phyloP scores from a whole-genome alignment of 2,329 filamentous ascomycete genomes.

The Penicillium sp. region DNA sequence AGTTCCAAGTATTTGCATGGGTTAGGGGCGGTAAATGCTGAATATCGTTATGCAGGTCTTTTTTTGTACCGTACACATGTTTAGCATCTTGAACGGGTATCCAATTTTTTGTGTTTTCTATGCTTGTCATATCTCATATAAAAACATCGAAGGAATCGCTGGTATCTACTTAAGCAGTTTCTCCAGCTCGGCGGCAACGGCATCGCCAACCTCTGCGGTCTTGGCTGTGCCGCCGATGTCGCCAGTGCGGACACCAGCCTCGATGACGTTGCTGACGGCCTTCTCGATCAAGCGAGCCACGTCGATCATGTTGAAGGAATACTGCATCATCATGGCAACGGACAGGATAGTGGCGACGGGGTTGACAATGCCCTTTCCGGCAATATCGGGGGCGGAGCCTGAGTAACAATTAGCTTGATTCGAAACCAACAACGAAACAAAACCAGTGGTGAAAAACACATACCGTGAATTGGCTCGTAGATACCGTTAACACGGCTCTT shows the following conservation, averaged over 20 bases:
- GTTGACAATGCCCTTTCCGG: slow-evolving; percentile 86
- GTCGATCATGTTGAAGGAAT: slow-evolving; percentile 74
- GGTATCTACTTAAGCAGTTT: slow-evolving; percentile 56
- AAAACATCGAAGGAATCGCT: slow-evolving; percentile 5
- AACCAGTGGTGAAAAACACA: slow-evolving; percentile 19
- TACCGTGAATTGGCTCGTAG: slow-evolving; percentile 96
- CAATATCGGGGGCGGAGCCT: slow-evolving; percentile 91
- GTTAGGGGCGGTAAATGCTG: background rate
- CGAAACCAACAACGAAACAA: background rate
- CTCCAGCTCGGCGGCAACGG: slow-evolving; percentile 69
- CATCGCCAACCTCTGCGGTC: slow-evolving; percentile 79
- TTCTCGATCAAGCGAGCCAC: slow-evolving; percentile 54
- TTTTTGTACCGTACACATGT: background rate
- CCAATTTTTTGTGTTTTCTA: slow-evolving; percentile 22
- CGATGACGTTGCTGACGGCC: slow-evolving; percentile 58
- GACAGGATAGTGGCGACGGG: slow-evolving; percentile 89
- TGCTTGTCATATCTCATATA: slow-evolving; percentile 27
- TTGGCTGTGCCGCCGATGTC: slow-evolving; percentile 76
- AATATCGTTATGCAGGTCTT: slow-evolving; percentile 1
- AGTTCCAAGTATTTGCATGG: slow-evolving; percentile 6
- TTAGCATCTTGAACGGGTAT: slow-evolving; percentile 21
- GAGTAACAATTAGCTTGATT: slow-evolving; percentile 1
- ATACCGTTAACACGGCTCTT: slow-evolving; percentile 85
- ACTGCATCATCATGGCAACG: slow-evolving; percentile 92
- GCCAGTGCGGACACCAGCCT: slow-evolving; percentile 71